phyloP scores from a whole-genome alignment of 2,329 filamentous ascomycete species.

The Paradendryphiella salina region DNA sequence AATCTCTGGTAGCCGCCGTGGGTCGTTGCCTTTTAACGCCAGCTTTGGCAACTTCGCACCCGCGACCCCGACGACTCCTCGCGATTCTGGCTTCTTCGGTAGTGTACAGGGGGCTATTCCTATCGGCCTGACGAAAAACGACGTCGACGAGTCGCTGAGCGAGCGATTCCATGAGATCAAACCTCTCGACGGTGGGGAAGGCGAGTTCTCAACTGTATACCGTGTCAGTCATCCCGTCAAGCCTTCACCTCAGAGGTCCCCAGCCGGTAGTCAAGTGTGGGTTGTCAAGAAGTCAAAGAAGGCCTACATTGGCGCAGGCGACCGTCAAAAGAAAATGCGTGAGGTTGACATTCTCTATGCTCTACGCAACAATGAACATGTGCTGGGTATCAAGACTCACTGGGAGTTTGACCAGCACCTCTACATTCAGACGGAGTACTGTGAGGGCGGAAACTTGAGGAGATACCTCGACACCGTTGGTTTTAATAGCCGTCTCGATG shows the following conservation, averaged over 20 bases:
- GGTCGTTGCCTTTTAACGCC: conserved; percentile 44
- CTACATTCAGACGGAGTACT: conserved; percentile 97
- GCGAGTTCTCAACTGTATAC: conserved; percentile 93
- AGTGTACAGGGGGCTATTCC: conserved; percentile 62
- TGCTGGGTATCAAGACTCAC: conserved; percentile 79
- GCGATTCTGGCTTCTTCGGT: conserved; percentile 61
- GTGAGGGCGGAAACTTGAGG: conserved; percentile 89
- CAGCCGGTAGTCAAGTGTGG: conserved; percentile 60
- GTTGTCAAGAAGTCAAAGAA: conserved; percentile 93
- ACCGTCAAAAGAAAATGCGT: conserved; percentile 79
- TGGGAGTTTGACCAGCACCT: conserved; percentile 87
- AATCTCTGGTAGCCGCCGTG: conserved; percentile 64
- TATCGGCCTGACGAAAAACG: conserved; percentile 66
- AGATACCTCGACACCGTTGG: conserved; percentile 83
- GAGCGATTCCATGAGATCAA: conserved; percentile 78
- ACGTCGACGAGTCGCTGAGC: conserved; percentile 74
- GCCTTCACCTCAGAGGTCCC: conserved; percentile 31
- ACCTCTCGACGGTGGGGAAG: conserved; percentile 70
- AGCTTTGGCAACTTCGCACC: conserved; percentile 62
- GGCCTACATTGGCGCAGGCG: conserved; percentile 74
- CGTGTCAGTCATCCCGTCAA: conserved; percentile 63
- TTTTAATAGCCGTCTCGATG: conserved; percentile 82
- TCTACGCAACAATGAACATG: conserved; percentile 79
- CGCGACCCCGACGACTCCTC: conserved; percentile 77
- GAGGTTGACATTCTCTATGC: conserved; percentile 80